A percentile compares a stretch with the other conserved stretches of the same genome.
phyloP scores from a whole-genome alignment of 2,329 filamentous ascomycete genomes.

The Sordariomycetes sp. region DNA sequence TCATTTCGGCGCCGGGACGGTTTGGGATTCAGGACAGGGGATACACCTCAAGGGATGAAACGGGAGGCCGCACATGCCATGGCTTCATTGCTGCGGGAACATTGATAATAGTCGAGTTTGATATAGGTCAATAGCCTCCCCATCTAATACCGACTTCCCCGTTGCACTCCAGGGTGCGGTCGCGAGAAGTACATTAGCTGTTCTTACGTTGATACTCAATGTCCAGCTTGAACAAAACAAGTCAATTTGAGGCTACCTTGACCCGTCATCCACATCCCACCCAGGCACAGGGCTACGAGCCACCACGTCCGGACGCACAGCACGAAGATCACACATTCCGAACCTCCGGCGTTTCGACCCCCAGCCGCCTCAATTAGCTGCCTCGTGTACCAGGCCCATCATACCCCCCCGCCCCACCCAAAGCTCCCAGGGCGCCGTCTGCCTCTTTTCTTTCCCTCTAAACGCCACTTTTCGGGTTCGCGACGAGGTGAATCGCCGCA shows the following conservation, averaged over 20 bases:
- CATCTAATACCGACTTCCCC: neutral
- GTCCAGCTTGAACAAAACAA: neutral
- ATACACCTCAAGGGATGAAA: neutral
- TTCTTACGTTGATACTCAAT: neutral
- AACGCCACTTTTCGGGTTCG: neutral
- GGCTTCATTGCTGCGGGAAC: neutral
- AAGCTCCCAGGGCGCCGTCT: neutral
- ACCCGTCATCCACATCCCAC: neutral
- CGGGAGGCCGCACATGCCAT: neutral
- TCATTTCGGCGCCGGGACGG: neutral
- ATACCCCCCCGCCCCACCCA: neutral
- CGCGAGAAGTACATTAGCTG: too few relatives aligned
- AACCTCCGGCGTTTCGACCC: neutral
- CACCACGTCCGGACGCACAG: too few relatives aligned
- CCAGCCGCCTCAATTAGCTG: neutral
- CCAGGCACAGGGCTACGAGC: neutral
- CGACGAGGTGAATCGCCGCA: neutral
- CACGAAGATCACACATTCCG: neutral
- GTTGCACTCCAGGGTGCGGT: too few relatives aligned
- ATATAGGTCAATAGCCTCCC: neutral
- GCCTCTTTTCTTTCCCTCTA: neutral
- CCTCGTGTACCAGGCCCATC: neutral
- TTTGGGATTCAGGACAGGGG: neutral
- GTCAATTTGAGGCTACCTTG: conserved; percentile 1
- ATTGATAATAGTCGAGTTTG: neutral